Percentiles rank a stretch among this genome's conserved stretches.
phyloP scores from a whole-genome alignment of 73 alveolate genomes.

The Diophrys appendiculata region DNA sequence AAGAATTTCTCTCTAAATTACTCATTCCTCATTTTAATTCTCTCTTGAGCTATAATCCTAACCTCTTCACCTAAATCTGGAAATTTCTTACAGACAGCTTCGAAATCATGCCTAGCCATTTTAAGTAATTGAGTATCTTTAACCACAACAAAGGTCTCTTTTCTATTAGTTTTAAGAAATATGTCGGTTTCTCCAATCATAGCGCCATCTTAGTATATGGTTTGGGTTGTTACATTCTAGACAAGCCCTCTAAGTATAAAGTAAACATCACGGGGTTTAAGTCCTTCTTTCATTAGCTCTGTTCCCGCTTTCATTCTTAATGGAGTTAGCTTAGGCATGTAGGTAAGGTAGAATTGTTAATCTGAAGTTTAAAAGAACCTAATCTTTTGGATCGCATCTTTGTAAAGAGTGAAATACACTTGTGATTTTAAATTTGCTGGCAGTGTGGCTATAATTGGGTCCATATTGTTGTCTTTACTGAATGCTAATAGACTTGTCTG shows the following conservation, averaged over 20 bases:
- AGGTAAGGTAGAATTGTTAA: slow-evolving; percentile 27
- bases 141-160: slow-evolving; percentile 32
- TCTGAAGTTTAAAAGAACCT: slow-evolving; percentile 26
- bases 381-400: slow-evolving; percentile 45
- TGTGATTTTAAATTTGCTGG: slow-evolving; percentile 44
- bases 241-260: slow-evolving; percentile 51
- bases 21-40: not conserved
- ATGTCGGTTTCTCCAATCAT: slow-evolving; percentile 62
- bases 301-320: slow-evolving; percentile 13
- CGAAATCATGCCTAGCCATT: slow-evolving; percentile 15
- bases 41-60: not conserved
- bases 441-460: slow-evolving; percentile 12
- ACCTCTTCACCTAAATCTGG: slow-evolving; percentile 2
- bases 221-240: slow-evolving; percentile 4
- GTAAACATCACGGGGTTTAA: slow-evolving; percentile 37
- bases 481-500: too few relatives aligned
- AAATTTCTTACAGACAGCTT: not conserved
- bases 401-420: slow-evolving; percentile 25
- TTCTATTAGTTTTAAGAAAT: slow-evolving; percentile 31
- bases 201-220: slow-evolving; percentile 22
- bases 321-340: slow-evolving; percentile 36
- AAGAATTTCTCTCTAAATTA: not conserved
- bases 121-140: slow-evolving; percentile 20
- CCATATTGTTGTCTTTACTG: slow-evolving; percentile 5
- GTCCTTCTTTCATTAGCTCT: slow-evolving; percentile 11